Conservation (phyloP, 257 asterid genomes). For the Solanum medicagineum region DNA sequence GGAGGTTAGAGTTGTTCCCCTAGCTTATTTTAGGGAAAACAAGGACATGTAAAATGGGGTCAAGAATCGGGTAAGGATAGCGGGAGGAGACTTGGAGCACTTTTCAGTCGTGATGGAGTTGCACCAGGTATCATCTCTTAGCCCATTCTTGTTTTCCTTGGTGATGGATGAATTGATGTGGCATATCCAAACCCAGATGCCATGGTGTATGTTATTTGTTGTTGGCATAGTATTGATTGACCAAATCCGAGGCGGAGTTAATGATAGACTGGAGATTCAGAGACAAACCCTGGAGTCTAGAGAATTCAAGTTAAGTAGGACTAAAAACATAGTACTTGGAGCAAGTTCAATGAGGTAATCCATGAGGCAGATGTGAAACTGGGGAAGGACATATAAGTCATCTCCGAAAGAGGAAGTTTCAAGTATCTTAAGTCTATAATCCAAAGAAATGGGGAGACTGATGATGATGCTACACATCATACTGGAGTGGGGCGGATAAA, state of each 20-base stretch:
- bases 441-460: not conserved
- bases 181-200: not conserved
- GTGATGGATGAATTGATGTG: not conserved
- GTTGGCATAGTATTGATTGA: not conserved
- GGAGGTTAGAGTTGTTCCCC: not conserved
- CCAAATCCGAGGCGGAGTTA: not conserved
- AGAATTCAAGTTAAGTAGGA: not conserved
- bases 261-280: not conserved
- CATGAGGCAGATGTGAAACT: not conserved
- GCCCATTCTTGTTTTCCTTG: not conserved
- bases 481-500: not conserved
- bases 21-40: not conserved
- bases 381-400: not conserved
- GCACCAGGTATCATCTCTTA: not conserved
- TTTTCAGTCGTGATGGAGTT: not conserved
- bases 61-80: not conserved
- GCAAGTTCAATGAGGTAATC: not conserved
- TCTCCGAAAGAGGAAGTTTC: not conserved
- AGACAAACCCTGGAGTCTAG: not conserved
- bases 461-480: not conserved
- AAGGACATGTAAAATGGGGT: not conserved
- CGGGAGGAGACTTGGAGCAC: not conserved
- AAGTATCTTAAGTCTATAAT: not conserved
- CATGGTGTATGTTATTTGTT: not conserved
- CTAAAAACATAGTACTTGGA: not conserved